A percentile compares a stretch with the other conserved stretches of the same genome.
Evolutionary conservation across 2,329 filamentous ascomycete species (phyloP).

Genomic region (Pseudophaeomoniella oleicola): DNA sequence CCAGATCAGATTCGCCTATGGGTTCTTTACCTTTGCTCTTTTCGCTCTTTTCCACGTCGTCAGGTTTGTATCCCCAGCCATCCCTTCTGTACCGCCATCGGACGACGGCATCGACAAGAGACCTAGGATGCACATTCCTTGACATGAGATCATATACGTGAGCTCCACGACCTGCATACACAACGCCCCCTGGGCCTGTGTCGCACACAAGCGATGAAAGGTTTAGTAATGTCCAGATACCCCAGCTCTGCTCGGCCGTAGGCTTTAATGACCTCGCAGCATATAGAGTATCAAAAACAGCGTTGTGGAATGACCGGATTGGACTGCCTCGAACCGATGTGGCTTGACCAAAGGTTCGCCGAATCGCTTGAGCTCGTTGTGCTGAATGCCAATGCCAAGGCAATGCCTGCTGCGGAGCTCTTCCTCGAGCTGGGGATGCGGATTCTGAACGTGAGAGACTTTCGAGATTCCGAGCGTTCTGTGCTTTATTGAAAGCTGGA

Average conservation of each 20-base stretch:
- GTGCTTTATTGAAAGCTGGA: conserved; percentile 24
- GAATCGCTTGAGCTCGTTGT: conserved; percentile 17
- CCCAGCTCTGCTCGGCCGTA: conserved; percentile 21
- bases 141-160: conserved; percentile 65
- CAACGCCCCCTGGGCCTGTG: conserved; percentile 38
- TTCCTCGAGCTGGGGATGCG: conserved; percentile 10
- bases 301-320: conserved; percentile 65
- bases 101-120: conserved; percentile 1
- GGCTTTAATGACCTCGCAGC: conserved; percentile 27
- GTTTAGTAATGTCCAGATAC: conserved; percentile 9
- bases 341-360: conserved; percentile 21
- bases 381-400: conserved; percentile 13
- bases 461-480: conserved; percentile 21
- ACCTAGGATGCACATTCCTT: not conserved
- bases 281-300: conserved; percentile 80
- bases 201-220: conserved; percentile 22
- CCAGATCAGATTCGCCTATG: conserved; percentile 3
- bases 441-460: conserved; percentile 27
- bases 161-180: conserved; percentile 74
- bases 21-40: conserved; percentile 1
- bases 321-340: conserved; percentile 47
- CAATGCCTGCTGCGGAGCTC: conserved; percentile 3
- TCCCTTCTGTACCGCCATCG: not conserved
- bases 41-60: not conserved
- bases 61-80: conserved; percentile 2